Evolutionary conservation across 1,284 basidiomycete genomes (phyloP), one percentile per base, ranked within the genome.

Genomic region (Puccinia horiana): DNA sequence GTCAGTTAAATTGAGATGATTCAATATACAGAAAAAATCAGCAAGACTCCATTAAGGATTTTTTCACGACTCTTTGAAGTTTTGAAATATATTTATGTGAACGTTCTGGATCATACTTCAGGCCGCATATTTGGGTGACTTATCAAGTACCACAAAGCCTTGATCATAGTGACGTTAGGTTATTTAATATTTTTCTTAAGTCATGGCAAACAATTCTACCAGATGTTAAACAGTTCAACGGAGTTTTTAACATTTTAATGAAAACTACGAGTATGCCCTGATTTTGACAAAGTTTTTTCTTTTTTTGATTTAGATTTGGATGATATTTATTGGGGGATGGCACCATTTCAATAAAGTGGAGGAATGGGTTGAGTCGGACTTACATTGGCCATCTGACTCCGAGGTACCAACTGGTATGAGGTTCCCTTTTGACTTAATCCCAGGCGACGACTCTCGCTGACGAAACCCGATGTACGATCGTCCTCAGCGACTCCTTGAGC

Each of bases 351-450:
- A 40, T 20, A 65, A 40, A 65, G 32, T 11, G 12, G 58, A 29
- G 29, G 18, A 29, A 58, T 58, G 26, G 18, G 54, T 26, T 16
- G 26, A 32, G 72, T 2, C 56, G 20, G 37, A 54, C 77, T 72
- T 35, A 80, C 77, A 61, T 80, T 80, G 35, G 77, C 77, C 77
- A 80, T 80, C 54, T 80, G 77, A 80, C 65, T 70, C 16, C 77
- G 77, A 42, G 67, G 67, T 20, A 80, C 77, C n/a, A 80, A 35
- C 69, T 72, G 77, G 54, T 80, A 80, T 35, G 63, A 67, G 32
- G 77, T 42, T 40, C n/a, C 47, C 32, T 67, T 77, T 14, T 67
- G 76, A 56, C 74, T 61, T 20, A 76, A 35, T 40, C 74, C 74
- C 35, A 76, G 16, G 20, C 77, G 47, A 73, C 67, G 65, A 80